A percentile compares a stretch with the other conserved stretches of the same genome.
phyloP scores from a whole-genome alignment of 257 asterid species.

The Scutellaria barbata region DNA sequence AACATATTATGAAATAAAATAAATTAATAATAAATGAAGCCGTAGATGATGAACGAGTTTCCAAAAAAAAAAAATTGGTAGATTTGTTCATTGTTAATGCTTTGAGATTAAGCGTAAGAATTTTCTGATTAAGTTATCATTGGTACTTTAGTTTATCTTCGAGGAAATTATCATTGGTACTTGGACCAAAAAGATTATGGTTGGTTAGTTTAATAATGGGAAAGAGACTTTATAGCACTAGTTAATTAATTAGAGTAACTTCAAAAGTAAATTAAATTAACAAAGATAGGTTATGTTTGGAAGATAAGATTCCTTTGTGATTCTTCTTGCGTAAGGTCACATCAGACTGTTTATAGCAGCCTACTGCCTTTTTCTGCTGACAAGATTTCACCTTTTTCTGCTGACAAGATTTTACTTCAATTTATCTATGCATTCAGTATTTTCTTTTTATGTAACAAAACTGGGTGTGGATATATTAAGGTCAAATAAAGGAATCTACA shows the following conservation, averaged over 20 bases:
- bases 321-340: constrained; percentile 22
- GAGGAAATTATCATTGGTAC: neutral
- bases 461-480: too few species aligned
- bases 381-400: neutral
- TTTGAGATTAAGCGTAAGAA: neutral
- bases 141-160: too few species aligned
- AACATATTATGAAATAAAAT: too few species aligned
- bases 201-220: constrained; percentile 24
- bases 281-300: constrained; percentile 25
- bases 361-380: constrained; percentile 14
- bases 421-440: too few species aligned
- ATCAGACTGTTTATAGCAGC: constrained; percentile 24
- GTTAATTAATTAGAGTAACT: constrained; percentile 8
- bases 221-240: constrained; percentile 24
- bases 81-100: too few species aligned
- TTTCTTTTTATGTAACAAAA: too few species aligned
- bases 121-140: neutral
- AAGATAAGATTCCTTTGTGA: constrained; percentile 26
- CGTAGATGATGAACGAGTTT: too few species aligned
- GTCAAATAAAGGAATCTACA: too few species aligned
- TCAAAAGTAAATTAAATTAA: neutral
- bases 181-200: neutral
- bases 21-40: too few species aligned
- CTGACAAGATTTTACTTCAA: too few species aligned
- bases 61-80: too few species aligned